These are phyloP conservation scores for Epichloe baconii DNA, from an alignment of 2,329 filamentous ascomycete genomes.

Conservation along the genomic window DNA sequence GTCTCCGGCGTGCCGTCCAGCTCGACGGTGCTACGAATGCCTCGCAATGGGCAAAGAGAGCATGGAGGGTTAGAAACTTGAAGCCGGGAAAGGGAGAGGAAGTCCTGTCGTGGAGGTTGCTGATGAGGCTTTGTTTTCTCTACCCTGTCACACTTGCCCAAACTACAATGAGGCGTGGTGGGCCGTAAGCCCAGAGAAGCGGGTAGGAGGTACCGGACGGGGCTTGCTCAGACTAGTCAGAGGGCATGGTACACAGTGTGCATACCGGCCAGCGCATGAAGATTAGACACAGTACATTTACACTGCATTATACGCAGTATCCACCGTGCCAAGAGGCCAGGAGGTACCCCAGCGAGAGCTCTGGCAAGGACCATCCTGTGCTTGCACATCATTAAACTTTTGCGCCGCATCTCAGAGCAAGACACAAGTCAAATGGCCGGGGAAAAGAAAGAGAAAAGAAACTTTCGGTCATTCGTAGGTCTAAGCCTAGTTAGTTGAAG, in stretches of 20 bases:
- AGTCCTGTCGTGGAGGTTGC: slow-evolving; percentile 16
- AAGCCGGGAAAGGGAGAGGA: slow-evolving; percentile 12
- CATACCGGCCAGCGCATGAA: too few relatives aligned
- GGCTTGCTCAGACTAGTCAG: background rate
- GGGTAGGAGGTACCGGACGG: slow-evolving; percentile 1
- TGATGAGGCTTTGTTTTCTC: slow-evolving; percentile 31
- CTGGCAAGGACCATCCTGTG: background rate
- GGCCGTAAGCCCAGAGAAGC: slow-evolving; percentile 6
- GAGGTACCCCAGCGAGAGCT: too few relatives aligned
- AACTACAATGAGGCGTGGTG: slow-evolving; percentile 16
- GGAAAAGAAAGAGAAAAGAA: background rate
- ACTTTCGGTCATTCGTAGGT: too few relatives aligned
- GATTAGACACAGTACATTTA: background rate
- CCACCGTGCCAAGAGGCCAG: too few relatives aligned
- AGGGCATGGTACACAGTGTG: slow-evolving; percentile 2
- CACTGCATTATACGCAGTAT: background rate
- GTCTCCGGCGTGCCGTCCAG: slow-evolving; percentile 21
- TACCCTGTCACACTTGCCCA: slow-evolving; percentile 22
- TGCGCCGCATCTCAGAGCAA: background rate
- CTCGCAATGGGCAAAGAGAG: slow-evolving; percentile 25
- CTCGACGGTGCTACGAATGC: slow-evolving; percentile 25
- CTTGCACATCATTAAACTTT: background rate
- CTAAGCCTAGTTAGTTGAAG: too few relatives aligned
- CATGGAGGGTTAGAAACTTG: slow-evolving; percentile 16
- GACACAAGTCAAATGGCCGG: background rate